Evolutionary conservation across 352 stramenopile species (phyloP).

Genomic region (Plasmopara halstedii): DNA sequence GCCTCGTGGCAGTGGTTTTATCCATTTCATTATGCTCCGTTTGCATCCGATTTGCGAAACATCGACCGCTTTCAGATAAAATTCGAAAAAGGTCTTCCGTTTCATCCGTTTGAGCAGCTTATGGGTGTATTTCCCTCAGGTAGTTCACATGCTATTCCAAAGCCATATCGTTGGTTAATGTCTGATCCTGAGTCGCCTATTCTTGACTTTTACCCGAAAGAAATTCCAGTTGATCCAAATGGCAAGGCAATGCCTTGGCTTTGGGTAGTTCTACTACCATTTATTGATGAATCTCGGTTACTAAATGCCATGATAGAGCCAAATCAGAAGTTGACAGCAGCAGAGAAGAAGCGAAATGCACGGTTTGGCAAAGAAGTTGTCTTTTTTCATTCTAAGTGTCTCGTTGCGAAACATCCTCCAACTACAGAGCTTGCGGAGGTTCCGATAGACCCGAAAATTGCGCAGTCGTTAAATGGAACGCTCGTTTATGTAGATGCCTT

Average conservation of each 20-base stretch:
- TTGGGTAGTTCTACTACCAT: conserved; percentile 97
- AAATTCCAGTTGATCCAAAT: conserved; percentile 97
- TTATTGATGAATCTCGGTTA: conserved; percentile 96
- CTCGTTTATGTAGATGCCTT: conserved; percentile 66
- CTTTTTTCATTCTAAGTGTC: conserved; percentile 72
- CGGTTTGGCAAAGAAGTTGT: conserved; percentile 77
- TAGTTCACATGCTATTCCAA: conserved; percentile 91
- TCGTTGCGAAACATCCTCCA: conserved; percentile 33
- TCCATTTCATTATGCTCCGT: conserved; percentile 98
- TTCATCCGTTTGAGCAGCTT: conserved; percentile 96
- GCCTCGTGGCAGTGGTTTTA: conserved; percentile 99
- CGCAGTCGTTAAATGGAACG: conserved; percentile 59
- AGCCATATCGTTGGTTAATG: conserved; percentile 94
- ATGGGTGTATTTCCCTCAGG: conserved; percentile 97
- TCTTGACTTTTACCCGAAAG: conserved; percentile 94
- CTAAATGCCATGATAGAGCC: conserved; percentile 80
- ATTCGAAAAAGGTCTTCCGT: conserved; percentile 93
- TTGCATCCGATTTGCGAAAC: conserved; percentile 89
- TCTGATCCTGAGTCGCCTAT: conserved; percentile 93
- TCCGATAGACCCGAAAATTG: conserved; percentile 38
- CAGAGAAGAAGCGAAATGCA: conserved; percentile 80
- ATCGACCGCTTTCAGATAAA: conserved; percentile 85
- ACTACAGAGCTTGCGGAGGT: conserved; percentile 36
- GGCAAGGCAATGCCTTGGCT: conserved; percentile 98
- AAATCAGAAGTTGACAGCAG: conserved; percentile 57